Evolutionary conservation across 768 basidiomycete species (phyloP), one percentile per base, ranked within the genome.

Genomic region (Mycena olivaceomarginata): DNA sequence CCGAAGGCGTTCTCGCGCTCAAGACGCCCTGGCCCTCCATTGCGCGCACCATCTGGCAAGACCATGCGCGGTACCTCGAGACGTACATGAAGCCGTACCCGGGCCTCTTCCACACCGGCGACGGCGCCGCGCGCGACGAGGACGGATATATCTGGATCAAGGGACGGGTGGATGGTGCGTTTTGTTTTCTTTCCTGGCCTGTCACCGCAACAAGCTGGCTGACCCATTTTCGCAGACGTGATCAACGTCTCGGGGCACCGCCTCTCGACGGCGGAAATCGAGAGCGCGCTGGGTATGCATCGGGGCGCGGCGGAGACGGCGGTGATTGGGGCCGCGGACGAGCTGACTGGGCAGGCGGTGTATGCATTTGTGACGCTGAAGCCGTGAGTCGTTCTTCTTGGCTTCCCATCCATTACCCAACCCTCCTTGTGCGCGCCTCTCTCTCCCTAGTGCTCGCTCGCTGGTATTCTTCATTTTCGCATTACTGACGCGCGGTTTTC

Each of bases 141-240:
- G 93, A 99, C 80, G 98, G 98, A 2, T 99, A 99, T 87, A 95
- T 98, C 84, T 99, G 98, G 98, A 99, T 99, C 86, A 97, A 97
- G 86, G 98, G 98, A 67, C 93, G 98, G 80, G 92, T 99, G 66
- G 98, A 99, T 85, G 97, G 95, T 90, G 79, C 86, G 90, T 79
- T 75, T 22, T 72, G 25, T 9, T 65, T 57, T 31, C 68, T 48
- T 43, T 9, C 40, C 25, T 15, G n/a, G 15, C 9, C 4, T 22
- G 20, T 43, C 37, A 16, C 25, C 25, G 25, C 25, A 25, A 25
- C 25, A 25, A 25, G 25, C 25, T 25, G 25, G 25, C 25, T 25
- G 25, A 25, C 25, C 25, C 31, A 12, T 18, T 9, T 22, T 20
- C 12, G 15, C 80, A 96, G 95, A 98, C 87, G 97, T 98, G 75